Conservation (phyloP, 768 basidiomycete genomes). For the Leccinum rimulosum region DNA sequence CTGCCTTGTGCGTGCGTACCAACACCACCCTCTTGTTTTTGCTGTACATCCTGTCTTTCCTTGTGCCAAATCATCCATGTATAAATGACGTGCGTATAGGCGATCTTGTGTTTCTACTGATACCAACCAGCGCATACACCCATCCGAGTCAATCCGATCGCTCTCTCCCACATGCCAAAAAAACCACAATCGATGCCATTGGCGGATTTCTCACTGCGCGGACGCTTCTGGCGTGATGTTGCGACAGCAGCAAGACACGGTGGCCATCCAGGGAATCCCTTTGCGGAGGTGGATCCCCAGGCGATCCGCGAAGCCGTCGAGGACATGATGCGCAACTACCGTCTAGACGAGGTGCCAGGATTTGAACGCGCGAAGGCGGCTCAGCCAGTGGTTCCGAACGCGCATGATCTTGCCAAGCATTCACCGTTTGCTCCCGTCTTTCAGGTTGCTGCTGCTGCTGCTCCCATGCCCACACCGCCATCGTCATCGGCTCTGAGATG, state of each 20-base stretch:
- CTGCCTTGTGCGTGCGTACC: not conserved
- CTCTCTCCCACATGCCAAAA: not conserved
- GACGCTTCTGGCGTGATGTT: slow-evolving; percentile 28
- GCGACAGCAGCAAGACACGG: slow-evolving; percentile 9
- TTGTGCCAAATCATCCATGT: slow-evolving; percentile 6
- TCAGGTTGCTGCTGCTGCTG: not conserved
- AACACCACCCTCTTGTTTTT: not conserved
- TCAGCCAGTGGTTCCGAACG: slow-evolving; percentile 5
- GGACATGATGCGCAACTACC: slow-evolving; percentile 24
- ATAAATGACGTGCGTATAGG: slow-evolving; percentile 5
- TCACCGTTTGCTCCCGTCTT: slow-evolving; percentile 23
- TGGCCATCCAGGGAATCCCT: not conserved
- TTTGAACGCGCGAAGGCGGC: slow-evolving; percentile 6
- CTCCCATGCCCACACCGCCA: not conserved
- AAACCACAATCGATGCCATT: slow-evolving; percentile 12
- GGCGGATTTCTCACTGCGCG: slow-evolving; percentile 9
- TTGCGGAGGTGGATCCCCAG: slow-evolving; percentile 5
- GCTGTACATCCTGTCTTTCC: not conserved
- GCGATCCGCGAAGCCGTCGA: slow-evolving; percentile 20
- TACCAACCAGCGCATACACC: not conserved
- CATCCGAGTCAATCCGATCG: slow-evolving; percentile 4
- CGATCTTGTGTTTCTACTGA: not conserved
- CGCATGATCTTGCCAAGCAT: slow-evolving; percentile 13
- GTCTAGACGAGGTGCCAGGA: slow-evolving; percentile 19
- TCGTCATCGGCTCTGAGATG: not conserved